These are phyloP conservation scores for Silene conica DNA, from an alignment of 148 eudicot species.

Conservation along the genomic window DNA sequence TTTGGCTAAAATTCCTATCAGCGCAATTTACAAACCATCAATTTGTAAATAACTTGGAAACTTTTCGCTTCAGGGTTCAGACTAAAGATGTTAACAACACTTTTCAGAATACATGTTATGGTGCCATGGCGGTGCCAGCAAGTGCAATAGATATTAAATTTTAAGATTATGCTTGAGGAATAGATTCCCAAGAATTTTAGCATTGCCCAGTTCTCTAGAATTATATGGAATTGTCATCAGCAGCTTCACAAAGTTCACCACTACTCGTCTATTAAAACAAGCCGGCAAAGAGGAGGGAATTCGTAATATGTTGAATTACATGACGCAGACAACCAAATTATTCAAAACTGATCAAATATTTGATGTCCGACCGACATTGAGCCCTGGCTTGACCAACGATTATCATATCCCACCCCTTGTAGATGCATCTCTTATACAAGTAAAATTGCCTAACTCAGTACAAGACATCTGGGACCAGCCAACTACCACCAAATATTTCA, in stretches of 20 bases:
- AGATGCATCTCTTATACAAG: not conserved
- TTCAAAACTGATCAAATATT: not conserved
- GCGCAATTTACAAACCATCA: not conserved
- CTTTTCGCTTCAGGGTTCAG: not conserved
- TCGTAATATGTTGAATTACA: not conserved
- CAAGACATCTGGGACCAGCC: not conserved
- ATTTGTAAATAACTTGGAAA: not conserved
- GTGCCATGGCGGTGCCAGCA: not conserved
- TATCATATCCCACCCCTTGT: not conserved
- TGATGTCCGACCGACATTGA: not conserved
- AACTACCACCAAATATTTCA: not conserved
- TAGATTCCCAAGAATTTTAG: not conserved
- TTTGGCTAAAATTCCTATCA: not conserved
- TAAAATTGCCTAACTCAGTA: not conserved
- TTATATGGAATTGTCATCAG: not conserved
- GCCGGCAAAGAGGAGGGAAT: not conserved
- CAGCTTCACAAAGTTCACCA: not conserved
- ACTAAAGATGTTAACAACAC: no score
- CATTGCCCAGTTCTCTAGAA: not conserved
- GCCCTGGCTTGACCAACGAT: not conserved
- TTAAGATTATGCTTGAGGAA: not conserved
- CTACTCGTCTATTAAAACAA: not conserved
- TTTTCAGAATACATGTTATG: not conserved
- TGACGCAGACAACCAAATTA: not conserved
- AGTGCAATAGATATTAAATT: not conserved